These are phyloP conservation scores for Chionographis japonica DNA, from an alignment of 106 monocot genomes.

Conservation along the genomic window DNA sequence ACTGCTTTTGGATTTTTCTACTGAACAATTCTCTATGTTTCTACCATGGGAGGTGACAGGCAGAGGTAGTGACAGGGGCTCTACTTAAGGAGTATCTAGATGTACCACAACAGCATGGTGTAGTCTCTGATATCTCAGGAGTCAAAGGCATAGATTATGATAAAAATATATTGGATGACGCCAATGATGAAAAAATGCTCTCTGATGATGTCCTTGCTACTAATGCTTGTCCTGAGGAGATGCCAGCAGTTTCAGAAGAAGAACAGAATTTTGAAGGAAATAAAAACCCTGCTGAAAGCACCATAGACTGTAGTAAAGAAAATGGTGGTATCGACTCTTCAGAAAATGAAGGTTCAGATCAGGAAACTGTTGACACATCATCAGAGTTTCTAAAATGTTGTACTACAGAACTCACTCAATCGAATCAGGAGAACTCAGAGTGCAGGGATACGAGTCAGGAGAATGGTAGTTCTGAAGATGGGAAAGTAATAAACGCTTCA, in stretches of 20 bases:
- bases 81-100: conserved; percentile 76
- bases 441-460: background rate
- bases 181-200: conserved; percentile 1
- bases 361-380: background rate
- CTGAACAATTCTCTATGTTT: too few species aligned
- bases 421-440: conserved; percentile 4
- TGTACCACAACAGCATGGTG: conserved; percentile 20
- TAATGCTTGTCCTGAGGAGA: conserved; percentile 7
- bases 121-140: conserved; percentile 6
- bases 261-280: background rate
- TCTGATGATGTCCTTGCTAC: background rate
- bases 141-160: background rate
- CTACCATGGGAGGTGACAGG: conserved; percentile 29
- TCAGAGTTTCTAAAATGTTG: background rate
- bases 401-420: conserved; percentile 2
- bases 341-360: conserved; percentile 10
- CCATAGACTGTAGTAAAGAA: background rate
- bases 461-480: background rate
- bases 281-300: background rate
- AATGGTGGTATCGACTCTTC: background rate
- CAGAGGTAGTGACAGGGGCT: conserved; percentile 79
- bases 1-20: too few species aligned
- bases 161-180: conserved; percentile 8
- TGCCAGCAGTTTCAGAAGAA: background rate
- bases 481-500: conserved; percentile 5